Evolutionary conservation across 176 grass and related monocot species (phyloP).

Genomic region (Saccharum officinarum): DNA sequence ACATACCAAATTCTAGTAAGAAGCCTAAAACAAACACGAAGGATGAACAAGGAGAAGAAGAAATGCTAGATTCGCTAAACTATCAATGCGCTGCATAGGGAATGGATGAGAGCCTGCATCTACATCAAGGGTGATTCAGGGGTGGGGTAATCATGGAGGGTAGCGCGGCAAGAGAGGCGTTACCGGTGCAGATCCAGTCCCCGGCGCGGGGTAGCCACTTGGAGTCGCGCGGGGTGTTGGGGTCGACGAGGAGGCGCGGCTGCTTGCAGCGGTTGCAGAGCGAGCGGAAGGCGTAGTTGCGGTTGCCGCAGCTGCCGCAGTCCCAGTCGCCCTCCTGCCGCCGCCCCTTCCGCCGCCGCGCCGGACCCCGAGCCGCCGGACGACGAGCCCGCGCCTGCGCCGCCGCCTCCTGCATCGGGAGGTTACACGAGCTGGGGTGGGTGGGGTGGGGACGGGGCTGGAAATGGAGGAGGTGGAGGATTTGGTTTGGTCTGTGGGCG

Average conservation of each 20-base stretch:
- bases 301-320: conserved; percentile 78
- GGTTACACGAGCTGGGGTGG: neutral
- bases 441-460: neutral
- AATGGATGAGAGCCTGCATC: neutral
- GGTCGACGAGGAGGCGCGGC: conserved; percentile 83
- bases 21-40: neutral
- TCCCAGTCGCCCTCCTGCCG: conserved; percentile 93
- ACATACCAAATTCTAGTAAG: neutral
- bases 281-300: conserved; percentile 97
- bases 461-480: conserved; percentile 15
- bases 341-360: conserved; percentile 56
- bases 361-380: conserved; percentile 40
- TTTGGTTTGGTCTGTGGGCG: neutral
- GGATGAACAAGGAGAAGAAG: neutral
- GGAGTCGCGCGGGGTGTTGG: conserved; percentile 78
- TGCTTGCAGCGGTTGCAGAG: conserved; percentile 99
- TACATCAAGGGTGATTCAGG: neutral
- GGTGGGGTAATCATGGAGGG: neutral
- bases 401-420: conserved; percentile 19
- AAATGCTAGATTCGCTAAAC: neutral
- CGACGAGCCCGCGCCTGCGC: conserved; percentile 29
- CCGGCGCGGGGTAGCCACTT: conserved; percentile 96
- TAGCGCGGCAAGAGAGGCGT: neutral
- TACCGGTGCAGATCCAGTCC: conserved; percentile 98
- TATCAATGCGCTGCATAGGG: neutral